Base-by-base conservation (phyloP, 495 filamentous ascomycete genomes). In the Tuber indicum region DNA sequence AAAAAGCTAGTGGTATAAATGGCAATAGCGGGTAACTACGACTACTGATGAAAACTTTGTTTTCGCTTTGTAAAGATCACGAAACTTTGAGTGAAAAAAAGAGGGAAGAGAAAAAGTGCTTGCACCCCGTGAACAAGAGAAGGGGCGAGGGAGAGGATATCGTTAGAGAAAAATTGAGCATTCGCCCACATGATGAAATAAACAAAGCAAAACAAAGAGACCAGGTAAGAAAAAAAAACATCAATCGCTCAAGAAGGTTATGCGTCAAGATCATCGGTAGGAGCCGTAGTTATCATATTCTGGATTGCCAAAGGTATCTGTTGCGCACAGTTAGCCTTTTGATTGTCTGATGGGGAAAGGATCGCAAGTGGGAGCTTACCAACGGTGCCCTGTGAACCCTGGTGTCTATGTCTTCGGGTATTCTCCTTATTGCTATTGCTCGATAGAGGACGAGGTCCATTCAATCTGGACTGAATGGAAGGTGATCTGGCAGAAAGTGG, bases 341-440 rank as follows among this genome's bases (percentile, higher is more conserved):
- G 47, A 36, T 23, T 7, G 45, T 70, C 73, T 8, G 42, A 41
- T 14, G 36, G 10, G 39, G 49, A 16, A 26, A 46, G 39, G 41
- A n/a, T 26, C 10, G 52, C 52, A 62, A n/a, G 41, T 43, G 45
- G 21, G 47, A 47, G 69, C 81, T 75, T 79, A 83, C 81, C 81
- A 81, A 77, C 49, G 62, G 81, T 81, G 69, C 75, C 75, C 75
- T 82, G 81, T 23, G 81, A 81, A 39, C 71, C 74, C 32, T 81
- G 76, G 14, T 83, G 81, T 32, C 81, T 81, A 43, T 81, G 75
- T 39, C 79, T 79, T 73, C 81, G 75, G 52, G 76, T 76, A 32
- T 81, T 83, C 69, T 83, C 82, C 75, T 83, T 83, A 70, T 83
- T 83, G 49, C 82, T 83, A 74, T 82, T 78, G 72, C 79, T 80